Conservation (phyloP, 176 grass and related monocot species). For the Hsuehochloa calcarea region DNA sequence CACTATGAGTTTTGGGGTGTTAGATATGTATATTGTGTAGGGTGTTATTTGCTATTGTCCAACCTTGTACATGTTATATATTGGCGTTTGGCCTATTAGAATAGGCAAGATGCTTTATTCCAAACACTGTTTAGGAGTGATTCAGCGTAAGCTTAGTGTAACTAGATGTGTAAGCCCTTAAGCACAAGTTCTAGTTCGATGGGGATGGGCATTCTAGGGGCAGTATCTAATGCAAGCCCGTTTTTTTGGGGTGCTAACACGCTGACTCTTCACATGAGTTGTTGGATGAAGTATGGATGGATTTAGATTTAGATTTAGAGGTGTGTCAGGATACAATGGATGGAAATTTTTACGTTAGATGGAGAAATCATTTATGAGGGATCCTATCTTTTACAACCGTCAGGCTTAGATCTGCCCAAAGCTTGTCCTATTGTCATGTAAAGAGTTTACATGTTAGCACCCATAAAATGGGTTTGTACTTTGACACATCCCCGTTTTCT, state of each 20-base stretch:
- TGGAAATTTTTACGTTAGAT: not conserved
- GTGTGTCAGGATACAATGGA: not conserved
- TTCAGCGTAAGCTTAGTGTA: not conserved
- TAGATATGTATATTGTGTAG: no score
- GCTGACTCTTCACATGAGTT: not conserved
- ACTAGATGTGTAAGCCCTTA: not conserved
- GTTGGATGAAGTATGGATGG: not conserved
- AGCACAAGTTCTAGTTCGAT: not conserved
- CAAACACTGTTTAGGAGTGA: not conserved
- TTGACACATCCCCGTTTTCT: not conserved
- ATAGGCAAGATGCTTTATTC: no score
- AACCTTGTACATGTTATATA: no score
- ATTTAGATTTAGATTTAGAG: not conserved
- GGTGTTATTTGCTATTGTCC: no score
- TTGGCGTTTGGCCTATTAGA: no score
- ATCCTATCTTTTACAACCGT: not conserved
- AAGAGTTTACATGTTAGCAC: slow-evolving; percentile 3
- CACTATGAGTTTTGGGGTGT: no score
- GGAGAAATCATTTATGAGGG: not conserved
- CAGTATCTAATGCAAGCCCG: not conserved
- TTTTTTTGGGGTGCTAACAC: not conserved
- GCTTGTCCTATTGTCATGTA: not conserved
- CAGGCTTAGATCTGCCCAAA: not conserved
- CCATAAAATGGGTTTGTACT: not conserved
- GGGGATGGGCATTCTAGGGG: not conserved